phyloP scores from a whole-genome alignment of 1,284 basidiomycete species.

The Cutaneotrichosporon arboriforme region DNA sequence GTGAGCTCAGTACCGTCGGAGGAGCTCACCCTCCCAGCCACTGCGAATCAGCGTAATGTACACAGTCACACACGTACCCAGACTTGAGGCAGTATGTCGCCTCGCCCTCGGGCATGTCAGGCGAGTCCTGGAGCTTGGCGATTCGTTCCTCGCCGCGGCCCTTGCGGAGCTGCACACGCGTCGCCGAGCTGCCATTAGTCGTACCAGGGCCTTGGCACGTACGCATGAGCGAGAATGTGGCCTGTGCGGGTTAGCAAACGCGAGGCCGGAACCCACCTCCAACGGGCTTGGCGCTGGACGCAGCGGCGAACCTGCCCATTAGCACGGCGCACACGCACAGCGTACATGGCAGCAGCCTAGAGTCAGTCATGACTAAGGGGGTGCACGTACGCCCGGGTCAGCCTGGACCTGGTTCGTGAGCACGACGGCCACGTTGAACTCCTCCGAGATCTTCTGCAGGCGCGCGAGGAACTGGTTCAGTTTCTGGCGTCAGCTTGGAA shows the following conservation, averaged over 20 bases:
- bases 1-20: background rate
- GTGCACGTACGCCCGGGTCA: slow-evolving; percentile 65
- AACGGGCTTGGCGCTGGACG: slow-evolving; percentile 77
- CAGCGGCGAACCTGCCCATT: slow-evolving; percentile 64
- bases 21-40: slow-evolving; percentile 31
- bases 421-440: slow-evolving; percentile 73
- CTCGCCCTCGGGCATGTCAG: slow-evolving; percentile 84
- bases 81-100: slow-evolving; percentile 72
- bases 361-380: background rate
- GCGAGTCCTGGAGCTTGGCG: slow-evolving; percentile 89
- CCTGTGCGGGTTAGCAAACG: slow-evolving; percentile 20
- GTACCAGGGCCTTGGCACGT: slow-evolving; percentile 1
- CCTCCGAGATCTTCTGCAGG: slow-evolving; percentile 82
- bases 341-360: slow-evolving; percentile 65
- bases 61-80: slow-evolving; percentile 28
- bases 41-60: slow-evolving; percentile 8
- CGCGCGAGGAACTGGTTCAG: slow-evolving; percentile 76
- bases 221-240: slow-evolving; percentile 48
- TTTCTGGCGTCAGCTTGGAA: slow-evolving; percentile 35
- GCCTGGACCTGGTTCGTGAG: slow-evolving; percentile 85
- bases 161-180: slow-evolving; percentile 50
- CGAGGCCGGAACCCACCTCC: slow-evolving; percentile 56
- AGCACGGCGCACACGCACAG: background rate
- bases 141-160: slow-evolving; percentile 90
- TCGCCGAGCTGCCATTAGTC: slow-evolving; percentile 31